Conservation (phyloP, 139 green algal genomes). For the Chlorella sorokiniana region DNA sequence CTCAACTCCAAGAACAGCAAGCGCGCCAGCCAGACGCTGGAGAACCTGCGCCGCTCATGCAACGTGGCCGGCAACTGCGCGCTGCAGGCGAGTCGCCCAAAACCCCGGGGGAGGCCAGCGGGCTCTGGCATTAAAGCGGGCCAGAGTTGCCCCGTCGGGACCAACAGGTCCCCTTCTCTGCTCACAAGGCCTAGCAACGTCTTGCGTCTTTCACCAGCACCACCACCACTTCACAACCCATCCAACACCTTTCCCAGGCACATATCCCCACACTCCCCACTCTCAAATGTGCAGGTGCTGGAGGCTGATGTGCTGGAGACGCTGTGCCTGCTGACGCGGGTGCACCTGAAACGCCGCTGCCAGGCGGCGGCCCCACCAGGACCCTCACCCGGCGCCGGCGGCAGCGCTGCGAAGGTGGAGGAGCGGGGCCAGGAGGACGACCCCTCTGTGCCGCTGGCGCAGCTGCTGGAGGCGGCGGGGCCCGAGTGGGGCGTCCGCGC, state of each 20-base stretch:
- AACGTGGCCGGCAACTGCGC: slow-evolving; percentile 81
- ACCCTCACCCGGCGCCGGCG: neutral
- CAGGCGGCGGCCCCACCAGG: neutral
- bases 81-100: slow-evolving; percentile 40
- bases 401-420: neutral
- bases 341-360: neutral
- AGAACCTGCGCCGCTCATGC: slow-evolving; percentile 82
- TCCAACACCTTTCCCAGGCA: neutral
- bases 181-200: too few species aligned
- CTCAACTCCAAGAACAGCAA: slow-evolving; percentile 60
- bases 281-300: slow-evolving; percentile 37
- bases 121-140: neutral
- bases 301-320: slow-evolving; percentile 65
- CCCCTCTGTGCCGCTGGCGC: slow-evolving; percentile 19
- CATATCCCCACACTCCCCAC: neutral
- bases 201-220: too few species aligned
- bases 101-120: neutral
- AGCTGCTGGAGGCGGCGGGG: slow-evolving; percentile 7
- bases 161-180: too few species aligned
- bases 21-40: slow-evolving; percentile 71
- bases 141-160: neutral
- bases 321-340: slow-evolving; percentile 60
- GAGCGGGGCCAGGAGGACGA: neutral
- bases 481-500: neutral
- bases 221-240: neutral